These are phyloP conservation scores for Lumnitzera racemosa DNA, from an alignment of 345 rosid species.

Conservation along the genomic window DNA sequence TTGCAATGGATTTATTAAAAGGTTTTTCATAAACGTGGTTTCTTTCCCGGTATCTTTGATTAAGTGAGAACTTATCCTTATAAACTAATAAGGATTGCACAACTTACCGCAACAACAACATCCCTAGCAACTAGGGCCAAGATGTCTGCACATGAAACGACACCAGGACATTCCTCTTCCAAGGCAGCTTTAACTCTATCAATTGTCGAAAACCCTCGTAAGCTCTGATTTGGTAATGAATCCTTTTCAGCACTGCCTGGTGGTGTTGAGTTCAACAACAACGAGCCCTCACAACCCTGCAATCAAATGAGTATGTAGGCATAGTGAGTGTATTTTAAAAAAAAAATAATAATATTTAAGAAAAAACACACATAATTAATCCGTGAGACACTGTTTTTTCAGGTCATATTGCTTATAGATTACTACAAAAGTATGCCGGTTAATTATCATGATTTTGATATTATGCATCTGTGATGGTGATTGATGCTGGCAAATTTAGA, in stretches of 20 bases:
- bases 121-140: slow-evolving; percentile 64
- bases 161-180: slow-evolving; percentile 62
- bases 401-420: no score
- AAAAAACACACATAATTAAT: no score
- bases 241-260: slow-evolving; percentile 36
- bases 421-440: no score
- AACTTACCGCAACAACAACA: slow-evolving; percentile 31
- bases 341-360: neutral
- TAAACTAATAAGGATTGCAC: no score
- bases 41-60: no score
- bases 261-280: slow-evolving; percentile 46
- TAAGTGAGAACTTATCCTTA: no score
- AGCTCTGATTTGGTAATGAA: slow-evolving; percentile 36
- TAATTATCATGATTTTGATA: no score
- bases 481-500: no score
- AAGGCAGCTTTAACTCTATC: slow-evolving; percentile 51
- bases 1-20: no score
- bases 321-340: neutral
- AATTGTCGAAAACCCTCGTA: slow-evolving; percentile 53
- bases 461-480: no score
- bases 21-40: no score
- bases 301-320: neutral
- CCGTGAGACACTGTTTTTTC: no score
- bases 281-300: slow-evolving; percentile 86
- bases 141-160: slow-evolving; percentile 76